Percentiles rank a stretch among this genome's conserved stretches.
phyloP scores from a whole-genome alignment of 1,284 basidiomycete genomes.

The Irpex sp. region DNA sequence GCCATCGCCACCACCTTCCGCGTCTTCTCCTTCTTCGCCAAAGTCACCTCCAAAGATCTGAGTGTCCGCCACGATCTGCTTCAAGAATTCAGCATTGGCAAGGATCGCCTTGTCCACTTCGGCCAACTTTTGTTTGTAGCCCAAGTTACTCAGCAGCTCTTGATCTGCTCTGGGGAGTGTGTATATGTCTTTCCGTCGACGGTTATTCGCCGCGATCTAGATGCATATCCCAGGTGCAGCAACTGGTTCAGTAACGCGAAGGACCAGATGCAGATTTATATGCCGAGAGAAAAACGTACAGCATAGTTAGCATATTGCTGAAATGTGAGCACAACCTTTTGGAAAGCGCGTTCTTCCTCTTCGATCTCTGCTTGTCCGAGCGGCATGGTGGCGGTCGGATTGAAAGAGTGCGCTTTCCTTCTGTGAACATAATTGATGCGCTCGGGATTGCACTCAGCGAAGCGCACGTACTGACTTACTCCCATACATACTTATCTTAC shows the following conservation, averaged over 20 bases:
- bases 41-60: constrained; percentile 67
- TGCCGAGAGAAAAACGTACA: constrained; percentile 33
- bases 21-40: constrained; percentile 25
- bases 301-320: constrained; percentile 62
- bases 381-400: constrained; percentile 24
- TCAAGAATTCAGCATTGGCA: constrained; percentile 65
- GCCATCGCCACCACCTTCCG: constrained; percentile 3
- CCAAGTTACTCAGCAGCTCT: constrained; percentile 52
- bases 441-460: not conserved
- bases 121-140: constrained; percentile 66
- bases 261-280: not conserved
- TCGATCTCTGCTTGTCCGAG: constrained; percentile 28
- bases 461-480: not conserved
- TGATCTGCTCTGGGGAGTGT: constrained; percentile 59
- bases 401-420: not conserved
- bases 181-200: constrained; percentile 69
- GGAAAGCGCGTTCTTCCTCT: constrained; percentile 60
- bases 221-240: not conserved
- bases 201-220: constrained; percentile 72
- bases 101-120: constrained; percentile 68
- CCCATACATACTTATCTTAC: no score
- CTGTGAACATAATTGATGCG: not conserved
- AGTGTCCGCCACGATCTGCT: constrained; percentile 62
- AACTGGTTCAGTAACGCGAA: constrained; percentile 3
- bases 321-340: constrained; percentile 66